Evolutionary conservation across 306 rosid genomes (phyloP).

Genomic region (Malus fusca): DNA sequence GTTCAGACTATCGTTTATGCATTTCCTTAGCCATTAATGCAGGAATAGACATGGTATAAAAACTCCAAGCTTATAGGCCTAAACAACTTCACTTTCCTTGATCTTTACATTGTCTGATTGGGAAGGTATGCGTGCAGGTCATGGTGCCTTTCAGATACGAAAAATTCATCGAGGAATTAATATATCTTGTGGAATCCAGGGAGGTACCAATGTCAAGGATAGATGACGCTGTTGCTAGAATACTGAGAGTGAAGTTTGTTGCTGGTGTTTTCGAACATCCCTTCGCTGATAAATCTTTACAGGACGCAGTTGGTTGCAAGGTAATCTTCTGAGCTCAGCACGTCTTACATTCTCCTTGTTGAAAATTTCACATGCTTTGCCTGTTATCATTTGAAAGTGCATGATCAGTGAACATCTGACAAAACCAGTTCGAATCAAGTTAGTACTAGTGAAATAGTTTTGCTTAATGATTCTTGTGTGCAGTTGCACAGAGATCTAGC

Average conservation of each 20-base stretch:
- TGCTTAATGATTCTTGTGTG: constrained; percentile 4
- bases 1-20: constrained; percentile 49
- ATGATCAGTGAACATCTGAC: not conserved
- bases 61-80: constrained; percentile 1
- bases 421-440: not conserved
- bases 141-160: constrained; percentile 46
- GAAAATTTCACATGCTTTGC: not conserved
- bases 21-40: constrained; percentile 50
- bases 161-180: constrained; percentile 39
- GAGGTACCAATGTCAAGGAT: constrained; percentile 53
- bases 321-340: constrained; percentile 19
- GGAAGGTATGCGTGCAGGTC: constrained; percentile 47
- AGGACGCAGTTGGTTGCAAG: constrained; percentile 62
- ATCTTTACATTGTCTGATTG: constrained; percentile 1
- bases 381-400: not conserved
- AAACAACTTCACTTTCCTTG: not conserved
- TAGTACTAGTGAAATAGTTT: not conserved
- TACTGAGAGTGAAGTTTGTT: constrained; percentile 68
- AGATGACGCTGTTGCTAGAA: constrained; percentile 69
- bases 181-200: constrained; percentile 49
- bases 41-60: constrained; percentile 77
- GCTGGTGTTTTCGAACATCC: constrained; percentile 70
- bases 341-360: not conserved
- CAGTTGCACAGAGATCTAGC: constrained; percentile 67
- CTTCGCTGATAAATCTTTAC: constrained; percentile 48